Base-by-base conservation (phyloP, 345 rosid genomes). In the Brassica rapa region DNA sequence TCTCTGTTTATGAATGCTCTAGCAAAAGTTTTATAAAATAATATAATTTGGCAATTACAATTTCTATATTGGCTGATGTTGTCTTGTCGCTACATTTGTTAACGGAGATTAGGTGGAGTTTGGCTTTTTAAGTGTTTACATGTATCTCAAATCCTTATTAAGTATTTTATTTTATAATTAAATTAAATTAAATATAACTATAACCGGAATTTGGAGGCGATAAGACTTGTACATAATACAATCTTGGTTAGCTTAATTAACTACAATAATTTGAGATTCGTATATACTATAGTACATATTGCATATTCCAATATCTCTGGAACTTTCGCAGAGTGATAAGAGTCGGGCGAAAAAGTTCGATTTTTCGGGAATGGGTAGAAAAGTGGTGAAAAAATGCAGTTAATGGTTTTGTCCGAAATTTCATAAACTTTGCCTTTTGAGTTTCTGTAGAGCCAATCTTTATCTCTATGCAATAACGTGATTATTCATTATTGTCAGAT, bases 381-480 rank as follows among this genome's bases (percentile, higher is more conserved):
- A 79, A 66, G 30, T 15, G 11, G 64, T 46, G 27, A 56, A 57
- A 57, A 69, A 43, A 2, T 23, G 74, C 59, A 79, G 16, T 73
- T 10, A 73, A 79, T 68, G 60, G 70, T 16, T 62, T 61, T 74
- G 79, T 79, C 66, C 66, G 71, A 79, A 62, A 62, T 57, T 63
- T 70, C 72, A 51, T 75, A 10, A 69, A 57, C 14, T 23, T 70
- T 65, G 83, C 80, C 80, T 80, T 80, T 75, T 80, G 64, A 72
- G 76, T 80, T 64, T 70, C 76, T 70, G 80, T 75, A 65, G 72
- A 75, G 83, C 59, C 80, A 80, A 63, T 64, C 68, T 70, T 39
- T 79, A 60, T 73, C 16, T 73, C 61, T 68, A 6, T 63, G 60
- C 12, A 62, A 11, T 5, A 79, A 73, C 74, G 66, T 73, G 77